Conservation (phyloP, 352 stramenopile species). For the Phytophthora pini region DNA sequence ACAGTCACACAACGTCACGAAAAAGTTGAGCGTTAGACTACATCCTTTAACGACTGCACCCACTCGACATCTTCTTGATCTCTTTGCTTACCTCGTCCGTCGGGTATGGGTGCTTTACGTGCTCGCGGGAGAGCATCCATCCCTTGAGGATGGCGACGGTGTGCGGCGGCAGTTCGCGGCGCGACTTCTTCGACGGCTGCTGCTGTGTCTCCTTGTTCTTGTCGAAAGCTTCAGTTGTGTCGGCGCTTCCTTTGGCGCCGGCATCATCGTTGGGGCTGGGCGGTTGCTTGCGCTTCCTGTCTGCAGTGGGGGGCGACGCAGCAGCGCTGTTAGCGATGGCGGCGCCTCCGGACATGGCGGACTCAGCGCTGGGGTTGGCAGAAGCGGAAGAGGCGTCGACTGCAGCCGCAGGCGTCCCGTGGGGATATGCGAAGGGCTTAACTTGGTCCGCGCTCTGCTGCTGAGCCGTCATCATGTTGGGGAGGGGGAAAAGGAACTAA, state of each 20-base stretch:
- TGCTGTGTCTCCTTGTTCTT: conserved; percentile 44
- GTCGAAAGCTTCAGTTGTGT: conserved; percentile 31
- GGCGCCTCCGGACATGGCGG: conserved; percentile 28
- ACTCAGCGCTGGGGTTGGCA: neutral
- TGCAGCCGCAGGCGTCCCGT: conserved; percentile 25
- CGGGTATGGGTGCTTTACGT: conserved; percentile 91
- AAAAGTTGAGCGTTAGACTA: conserved; percentile 12
- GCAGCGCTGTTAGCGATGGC: conserved; percentile 8
- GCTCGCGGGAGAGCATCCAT: conserved; percentile 90
- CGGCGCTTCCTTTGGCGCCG: conserved; percentile 33
- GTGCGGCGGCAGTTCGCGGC: conserved; percentile 81
- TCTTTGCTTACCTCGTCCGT: conserved; percentile 71
- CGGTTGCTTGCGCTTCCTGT: conserved; percentile 39
- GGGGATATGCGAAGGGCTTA: conserved; percentile 43
- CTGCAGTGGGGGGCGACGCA: conserved; percentile 23
- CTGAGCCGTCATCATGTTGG: conserved; percentile 69
- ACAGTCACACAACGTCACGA: conserved; percentile 15
- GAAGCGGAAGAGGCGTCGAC: conserved; percentile 10
- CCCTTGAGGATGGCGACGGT: conserved; percentile 88
- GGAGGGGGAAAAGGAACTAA: conserved; percentile 14
- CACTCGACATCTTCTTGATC: conserved; percentile 13
- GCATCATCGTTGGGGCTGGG: conserved; percentile 33
- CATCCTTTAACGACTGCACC: conserved; percentile 8
- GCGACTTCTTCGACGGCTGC: conserved; percentile 73
- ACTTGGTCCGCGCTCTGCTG: conserved; percentile 56